These are phyloP conservation scores for Suillus plorans DNA, from an alignment of 768 basidiomycete genomes.

Conservation along the genomic window DNA sequence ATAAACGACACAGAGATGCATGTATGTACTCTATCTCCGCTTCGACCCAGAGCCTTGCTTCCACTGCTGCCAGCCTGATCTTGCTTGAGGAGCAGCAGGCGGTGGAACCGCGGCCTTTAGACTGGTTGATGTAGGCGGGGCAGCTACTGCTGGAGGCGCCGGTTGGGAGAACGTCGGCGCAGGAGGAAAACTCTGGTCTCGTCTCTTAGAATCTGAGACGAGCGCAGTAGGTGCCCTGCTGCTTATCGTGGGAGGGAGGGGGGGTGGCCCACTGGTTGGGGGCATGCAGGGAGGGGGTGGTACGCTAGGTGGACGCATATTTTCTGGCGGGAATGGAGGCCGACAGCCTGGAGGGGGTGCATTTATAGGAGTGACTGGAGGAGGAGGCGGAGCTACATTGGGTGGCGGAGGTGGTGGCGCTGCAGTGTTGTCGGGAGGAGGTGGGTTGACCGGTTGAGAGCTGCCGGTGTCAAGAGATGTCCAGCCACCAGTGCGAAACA, in stretches of 20 bases:
- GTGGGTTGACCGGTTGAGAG: constrained; percentile 26
- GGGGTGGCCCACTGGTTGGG: constrained; percentile 11
- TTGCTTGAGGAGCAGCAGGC: constrained; percentile 20
- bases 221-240: constrained; percentile 15
- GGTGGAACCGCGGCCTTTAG: constrained; percentile 17
- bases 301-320: neutral
- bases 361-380: constrained; percentile 19
- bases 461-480: constrained; percentile 59
- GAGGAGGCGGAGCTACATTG: constrained; percentile 15
- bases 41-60: constrained; percentile 22
- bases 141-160: constrained; percentile 8
- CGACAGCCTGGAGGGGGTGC: constrained; percentile 14
- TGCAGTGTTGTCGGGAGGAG: constrained; percentile 7
- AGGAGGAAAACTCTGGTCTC: constrained; percentile 9
- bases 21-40: constrained; percentile 18
- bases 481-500: constrained; percentile 66
- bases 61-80: constrained; percentile 60
- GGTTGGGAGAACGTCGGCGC: constrained; percentile 6
- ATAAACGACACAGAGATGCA: neutral
- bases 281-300: constrained; percentile 8
- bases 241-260: constrained; percentile 12
- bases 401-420: constrained; percentile 19
- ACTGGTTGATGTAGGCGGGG: constrained; percentile 8
- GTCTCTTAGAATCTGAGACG: neutral
- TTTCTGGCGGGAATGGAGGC: constrained; percentile 6